Evolutionary conservation across 2,329 filamentous ascomycete genomes (phyloP), one percentile per base, ranked within the genome.

Genomic region (Colletotrichum nymphaeae): DNA sequence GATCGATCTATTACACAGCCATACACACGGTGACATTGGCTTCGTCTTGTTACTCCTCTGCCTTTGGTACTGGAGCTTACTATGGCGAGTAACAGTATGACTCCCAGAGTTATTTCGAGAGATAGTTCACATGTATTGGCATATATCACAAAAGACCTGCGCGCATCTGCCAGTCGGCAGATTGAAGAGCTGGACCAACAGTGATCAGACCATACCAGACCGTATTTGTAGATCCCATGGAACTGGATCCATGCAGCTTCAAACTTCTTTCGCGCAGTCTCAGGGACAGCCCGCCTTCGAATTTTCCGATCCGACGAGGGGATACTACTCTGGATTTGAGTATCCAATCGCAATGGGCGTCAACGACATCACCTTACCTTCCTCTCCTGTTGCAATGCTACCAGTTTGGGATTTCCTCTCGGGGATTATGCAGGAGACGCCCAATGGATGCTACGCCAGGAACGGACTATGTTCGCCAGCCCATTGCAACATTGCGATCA

Each of bases 271-370:
- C 6, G 46, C n/a, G 3, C 14, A 46, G 22, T 42, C 22, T 42
- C 22, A 24, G 52, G n/a, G 35, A 59, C 26, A 49, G 19, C 12
- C 19, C 32, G n/a, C 28, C 30, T 52, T 58, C 14, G 22, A n/a
- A 58, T 57, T 28, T 19, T 30, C 58, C 22, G 52, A 58, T 49
- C 30, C 42, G 52, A 62, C 32, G 9, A 24, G 53, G 30, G 16
- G 26, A 69, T 64, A n/a, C 53, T 28, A 64, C 52, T 42, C 37
- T 42, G 24, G n/a, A 30, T 37, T 28, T n/a, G 58, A 64, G 57
- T 24, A 58, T 28, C 69, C 59, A 72, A 69, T 64, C 69, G 65
- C 69, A 69, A 69, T 28, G n/a, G 49, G 22, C 37, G 26, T 63
- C 64, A 14, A 58, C 37, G 49, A 63, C 64, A 72, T 69, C 58